Evolutionary conservation across 306 rosid species (phyloP).

Genomic region (Vigna unguiculata): DNA sequence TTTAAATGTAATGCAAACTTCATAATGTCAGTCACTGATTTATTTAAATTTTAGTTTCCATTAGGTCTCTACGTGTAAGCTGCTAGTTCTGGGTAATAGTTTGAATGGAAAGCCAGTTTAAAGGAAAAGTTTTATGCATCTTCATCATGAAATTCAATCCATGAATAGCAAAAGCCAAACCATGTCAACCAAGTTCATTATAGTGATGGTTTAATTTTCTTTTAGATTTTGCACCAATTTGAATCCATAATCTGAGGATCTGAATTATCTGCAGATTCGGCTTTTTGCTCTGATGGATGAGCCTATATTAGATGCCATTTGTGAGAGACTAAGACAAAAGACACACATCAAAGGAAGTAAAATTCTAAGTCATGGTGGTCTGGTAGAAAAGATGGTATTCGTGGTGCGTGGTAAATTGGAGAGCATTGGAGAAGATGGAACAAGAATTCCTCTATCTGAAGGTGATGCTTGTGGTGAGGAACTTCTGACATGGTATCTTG

Average conservation of each 20-base stretch:
- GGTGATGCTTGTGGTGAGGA: slow-evolving; percentile 95
- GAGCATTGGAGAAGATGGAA: slow-evolving; percentile 76
- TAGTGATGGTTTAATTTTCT: background rate
- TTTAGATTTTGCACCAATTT: slow-evolving; percentile 15
- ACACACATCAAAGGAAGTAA: slow-evolving; percentile 82
- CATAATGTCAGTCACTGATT: background rate
- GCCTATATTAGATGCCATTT: slow-evolving; percentile 72
- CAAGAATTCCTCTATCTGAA: slow-evolving; percentile 60
- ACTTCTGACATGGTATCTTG: slow-evolving; percentile 83
- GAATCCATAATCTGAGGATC: background rate
- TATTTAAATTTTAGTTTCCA: background rate
- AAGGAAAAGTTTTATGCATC: slow-evolving; percentile 17
- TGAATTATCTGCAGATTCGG: slow-evolving; percentile 60
- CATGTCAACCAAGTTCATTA: background rate
- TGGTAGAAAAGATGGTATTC: slow-evolving; percentile 82
- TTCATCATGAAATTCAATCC: slow-evolving; percentile 21
- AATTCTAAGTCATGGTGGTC: slow-evolving; percentile 60
- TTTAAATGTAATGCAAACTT: slow-evolving; percentile 11
- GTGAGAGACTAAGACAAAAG: slow-evolving; percentile 73
- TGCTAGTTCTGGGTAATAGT: slow-evolving; percentile 6
- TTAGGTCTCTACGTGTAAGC: slow-evolving; percentile 11
- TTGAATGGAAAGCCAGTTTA: background rate
- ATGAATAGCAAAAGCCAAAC: background rate
- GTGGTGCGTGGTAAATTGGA: slow-evolving; percentile 83
- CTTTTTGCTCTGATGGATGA: slow-evolving; percentile 78